Base-by-base conservation (phyloP, 2,329 filamentous ascomycete species). In the Truncatella angustata region DNA sequence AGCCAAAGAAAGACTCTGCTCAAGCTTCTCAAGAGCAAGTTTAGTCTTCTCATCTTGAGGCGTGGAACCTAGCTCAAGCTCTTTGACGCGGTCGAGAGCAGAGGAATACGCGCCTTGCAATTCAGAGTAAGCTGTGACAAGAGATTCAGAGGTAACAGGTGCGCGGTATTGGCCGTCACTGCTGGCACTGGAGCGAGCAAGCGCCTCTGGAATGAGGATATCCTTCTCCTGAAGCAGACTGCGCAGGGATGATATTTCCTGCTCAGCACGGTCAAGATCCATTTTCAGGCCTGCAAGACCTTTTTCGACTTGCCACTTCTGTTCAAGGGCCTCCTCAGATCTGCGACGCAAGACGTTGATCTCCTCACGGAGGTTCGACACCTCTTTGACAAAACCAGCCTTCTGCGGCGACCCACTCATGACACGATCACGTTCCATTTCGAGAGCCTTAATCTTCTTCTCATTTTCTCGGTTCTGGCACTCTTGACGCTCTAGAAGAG, bases 281-380 rank as follows among this genome's bases (percentile, higher is more conserved):
- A 96, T 97, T 74, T 96, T 96, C 52, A 97, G 74, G 51, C 92
- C 91, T 49, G 84, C 81, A 2, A 97, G 76, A 16, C 91, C 91
- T 72, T 95, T 95, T 71, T 97, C 93, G 56, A 92, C 93, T 66
- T 95, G 88, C 87, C 90, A 97, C 71, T 97, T 97, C 64, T 96
- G 90, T 65, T 96, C 91, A 12, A 97, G 80, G 14, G 93, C 93
- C 58, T 97, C 93, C 62, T 99, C 93, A 26, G 93, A 93, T 50
- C 94, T 85, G 56, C 87, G 87, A 39, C 94, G 86, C 52, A 99
- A 79, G 14, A 87, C 81, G 48, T 88, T 90, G 56, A 99, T 88
- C 67, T 99, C 94, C 21, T 87, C 85, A 54, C 91, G 86, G 39
- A 97, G 77, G 56, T 81, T 86, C 2, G 81, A 78, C 5, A 97